phyloP scores from a whole-genome alignment of 1,284 basidiomycete genomes.

The Moesziomyces antarcticus region DNA sequence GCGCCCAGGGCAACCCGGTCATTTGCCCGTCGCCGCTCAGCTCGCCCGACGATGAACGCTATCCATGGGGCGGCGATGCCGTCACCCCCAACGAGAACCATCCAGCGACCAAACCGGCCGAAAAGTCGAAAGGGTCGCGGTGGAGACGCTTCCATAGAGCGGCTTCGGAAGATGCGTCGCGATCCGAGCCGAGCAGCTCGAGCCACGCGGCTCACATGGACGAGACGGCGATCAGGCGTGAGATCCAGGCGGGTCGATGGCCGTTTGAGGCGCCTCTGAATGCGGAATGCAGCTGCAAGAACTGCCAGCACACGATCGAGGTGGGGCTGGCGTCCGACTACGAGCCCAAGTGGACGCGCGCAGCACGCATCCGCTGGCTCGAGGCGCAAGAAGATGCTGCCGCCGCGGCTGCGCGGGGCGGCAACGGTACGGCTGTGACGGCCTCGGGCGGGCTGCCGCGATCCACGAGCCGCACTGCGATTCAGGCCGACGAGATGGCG shows the following conservation, averaged over 20 bases:
- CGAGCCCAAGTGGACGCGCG: slow-evolving; percentile 35
- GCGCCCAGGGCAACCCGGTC: slow-evolving; percentile 34
- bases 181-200: slow-evolving; percentile 7
- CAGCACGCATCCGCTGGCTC: slow-evolving; percentile 36
- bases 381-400: slow-evolving; percentile 28
- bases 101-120: not conserved
- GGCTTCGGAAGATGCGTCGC: slow-evolving; percentile 17
- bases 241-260: slow-evolving; percentile 38
- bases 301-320: slow-evolving; percentile 37
- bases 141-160: slow-evolving; percentile 33
- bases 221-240: slow-evolving; percentile 15
- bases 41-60: slow-evolving; percentile 20
- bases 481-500: slow-evolving; percentile 45
- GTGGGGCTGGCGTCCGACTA: slow-evolving; percentile 33
- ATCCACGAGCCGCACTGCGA: slow-evolving; percentile 27
- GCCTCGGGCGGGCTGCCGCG: not conserved
- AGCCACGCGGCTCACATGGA: slow-evolving; percentile 9
- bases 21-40: slow-evolving; percentile 23
- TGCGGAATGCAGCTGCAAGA: slow-evolving; percentile 43
- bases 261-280: slow-evolving; percentile 43
- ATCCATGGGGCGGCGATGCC: slow-evolving; percentile 1
- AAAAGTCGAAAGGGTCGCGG: slow-evolving; percentile 20
- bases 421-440: not conserved
- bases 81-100: not conserved
- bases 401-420: not conserved